phyloP scores from a whole-genome alignment of 2,329 filamentous ascomycete genomes.

The Penicillium vulpinum region DNA sequence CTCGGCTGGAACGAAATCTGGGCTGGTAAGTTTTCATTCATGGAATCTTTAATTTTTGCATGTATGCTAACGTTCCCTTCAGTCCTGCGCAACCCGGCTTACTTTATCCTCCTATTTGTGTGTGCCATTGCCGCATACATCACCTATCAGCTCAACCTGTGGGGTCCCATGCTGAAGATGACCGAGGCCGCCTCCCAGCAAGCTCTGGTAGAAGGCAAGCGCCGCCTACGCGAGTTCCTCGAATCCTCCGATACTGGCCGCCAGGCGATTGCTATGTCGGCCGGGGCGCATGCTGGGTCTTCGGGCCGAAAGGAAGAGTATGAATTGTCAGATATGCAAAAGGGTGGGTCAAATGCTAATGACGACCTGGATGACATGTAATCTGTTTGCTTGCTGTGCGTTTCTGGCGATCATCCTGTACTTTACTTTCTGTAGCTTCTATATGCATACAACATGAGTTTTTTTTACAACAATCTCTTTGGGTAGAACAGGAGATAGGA shows the following conservation, averaged over 20 bases:
- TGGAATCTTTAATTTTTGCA: conserved; percentile 8
- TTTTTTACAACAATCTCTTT: background rate
- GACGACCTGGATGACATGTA: conserved; percentile 41
- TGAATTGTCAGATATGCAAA: conserved; percentile 54
- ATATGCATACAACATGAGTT: conserved; percentile 7
- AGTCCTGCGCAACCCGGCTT: conserved; percentile 92
- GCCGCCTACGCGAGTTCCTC: conserved; percentile 84
- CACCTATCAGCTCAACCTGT: conserved; percentile 89
- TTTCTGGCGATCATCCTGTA: conserved; percentile 13
- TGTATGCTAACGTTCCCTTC: conserved; percentile 10
- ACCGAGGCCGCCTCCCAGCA: conserved; percentile 82
- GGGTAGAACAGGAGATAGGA: background rate
- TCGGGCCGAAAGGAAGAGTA: conserved; percentile 51
- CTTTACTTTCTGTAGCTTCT: conserved; percentile 8
- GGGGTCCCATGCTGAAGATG: conserved; percentile 96
- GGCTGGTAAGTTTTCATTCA: conserved; percentile 65
- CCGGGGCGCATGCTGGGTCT: conserved; percentile 37
- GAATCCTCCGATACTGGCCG: conserved; percentile 82
- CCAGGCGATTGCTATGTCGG: conserved; percentile 76
- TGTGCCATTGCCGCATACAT: conserved; percentile 76
- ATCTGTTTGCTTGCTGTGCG: conserved; percentile 16
- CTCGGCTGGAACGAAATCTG: conserved; percentile 99
- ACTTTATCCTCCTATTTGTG: conserved; percentile 85
- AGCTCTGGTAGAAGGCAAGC: conserved; percentile 87
- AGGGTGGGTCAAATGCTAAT: conserved; percentile 22